Evolutionary conservation across 2,329 filamentous ascomycete species (phyloP).

Genomic region (Colletotrichum abscissum): DNA sequence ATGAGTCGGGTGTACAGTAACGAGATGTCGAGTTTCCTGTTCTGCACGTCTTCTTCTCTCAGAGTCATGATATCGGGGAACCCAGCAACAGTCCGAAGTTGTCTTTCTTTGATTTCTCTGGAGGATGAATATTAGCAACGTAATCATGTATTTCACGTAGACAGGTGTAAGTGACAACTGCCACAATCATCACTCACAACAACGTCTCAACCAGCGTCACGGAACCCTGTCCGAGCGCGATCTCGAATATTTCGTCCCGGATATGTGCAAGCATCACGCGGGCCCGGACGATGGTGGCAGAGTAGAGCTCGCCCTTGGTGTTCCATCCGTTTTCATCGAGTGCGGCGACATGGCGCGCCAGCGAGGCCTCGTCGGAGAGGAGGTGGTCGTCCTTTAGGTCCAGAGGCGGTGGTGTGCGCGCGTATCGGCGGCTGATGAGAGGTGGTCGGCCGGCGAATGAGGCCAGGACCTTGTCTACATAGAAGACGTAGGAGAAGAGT

Average conservation of each 20-base stretch:
- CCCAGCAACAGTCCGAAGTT: constrained; percentile 45
- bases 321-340: constrained; percentile 53
- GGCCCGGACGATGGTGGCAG: constrained; percentile 44
- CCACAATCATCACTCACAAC: constrained; percentile 11
- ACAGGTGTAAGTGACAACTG: no score
- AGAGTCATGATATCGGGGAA: constrained; percentile 53
- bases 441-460: constrained; percentile 56
- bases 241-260: constrained; percentile 44
- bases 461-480: constrained; percentile 50
- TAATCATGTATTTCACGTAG: no score
- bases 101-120: constrained; percentile 50
- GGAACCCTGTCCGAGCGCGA: constrained; percentile 40
- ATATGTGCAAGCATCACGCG: constrained; percentile 39
- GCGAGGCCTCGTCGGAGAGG: constrained; percentile 42
- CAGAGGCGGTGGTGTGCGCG: constrained; percentile 51
- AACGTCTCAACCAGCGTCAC: constrained; percentile 54
- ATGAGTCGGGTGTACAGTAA: constrained; percentile 57
- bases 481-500: constrained; percentile 46
- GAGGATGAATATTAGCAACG: not conserved
- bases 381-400: constrained; percentile 51
- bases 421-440: constrained; percentile 47
- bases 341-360: constrained; percentile 40
- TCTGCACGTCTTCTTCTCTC: constrained; percentile 50
- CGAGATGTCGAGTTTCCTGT: constrained; percentile 41
- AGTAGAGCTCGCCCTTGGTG: constrained; percentile 42